Evolutionary conservation across 257 asterid species (phyloP), one percentile per base, ranked within the genome.

Genomic region (Oldenlandia corymbosa): DNA sequence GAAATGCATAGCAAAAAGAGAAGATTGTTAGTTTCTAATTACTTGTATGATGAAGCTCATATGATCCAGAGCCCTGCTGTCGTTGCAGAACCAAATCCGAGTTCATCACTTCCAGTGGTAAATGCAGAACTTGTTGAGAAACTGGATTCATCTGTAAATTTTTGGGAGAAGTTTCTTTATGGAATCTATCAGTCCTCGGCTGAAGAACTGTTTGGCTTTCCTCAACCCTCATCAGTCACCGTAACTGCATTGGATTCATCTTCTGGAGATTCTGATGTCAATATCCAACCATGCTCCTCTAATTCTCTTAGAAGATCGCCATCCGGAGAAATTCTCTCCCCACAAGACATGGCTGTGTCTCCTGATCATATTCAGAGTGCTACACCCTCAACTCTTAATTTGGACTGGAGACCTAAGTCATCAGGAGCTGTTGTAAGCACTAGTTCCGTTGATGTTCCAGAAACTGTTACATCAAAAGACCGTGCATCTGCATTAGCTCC

Each of bases 1-100:
- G 87, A 82, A 30, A 68, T 71, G 26, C 81, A 71, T 6, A 78
- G 39, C 79, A 87, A 79, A 75, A 92, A 81, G 83, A 84, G 96
- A 75, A 78, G 95, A 64, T 58, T 83, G 58, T 54, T 75, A 18
- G 78, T 84, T 10, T 72, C 79, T 34, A 68, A 79, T 65, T 69
- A 59, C 66, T 74, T 84, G 54, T 69, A 45, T 7, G 85, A 78
- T 20, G 87, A 87, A 73, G 83, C 79, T 56, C 66, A 62, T 61
- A 62, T 26, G 10, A 64, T 46, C 30, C 81, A 70, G 64, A 59
- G 59, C 32, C 83, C 61, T 16, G 46, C 71, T 27, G 47, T 58
- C 30, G 71, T 70, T 63, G 75, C 71, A 50, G 71, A 74, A 64
- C 60, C 67, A 11, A 80, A 76, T 60, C 53, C 43, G 14, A 78